Percentiles rank a stretch among this genome's conserved stretches.
phyloP scores from a whole-genome alignment of 495 filamentous ascomycete species.

The Staphylotrichum longicolle region DNA sequence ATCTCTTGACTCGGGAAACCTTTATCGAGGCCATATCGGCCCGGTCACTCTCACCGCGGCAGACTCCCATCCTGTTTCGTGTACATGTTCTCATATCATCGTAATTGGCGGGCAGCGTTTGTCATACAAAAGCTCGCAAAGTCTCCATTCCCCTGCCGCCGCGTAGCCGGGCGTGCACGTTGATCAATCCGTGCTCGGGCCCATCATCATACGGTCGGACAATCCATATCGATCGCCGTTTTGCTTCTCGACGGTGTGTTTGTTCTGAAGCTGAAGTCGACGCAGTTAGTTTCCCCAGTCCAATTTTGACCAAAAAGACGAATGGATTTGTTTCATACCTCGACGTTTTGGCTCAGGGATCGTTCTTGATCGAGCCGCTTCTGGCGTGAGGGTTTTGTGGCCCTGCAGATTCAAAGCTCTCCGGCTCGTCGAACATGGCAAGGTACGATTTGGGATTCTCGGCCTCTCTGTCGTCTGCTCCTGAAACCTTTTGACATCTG shows the following conservation, averaged over 20 bases:
- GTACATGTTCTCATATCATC: not conserved
- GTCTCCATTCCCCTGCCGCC: conserved; percentile 13
- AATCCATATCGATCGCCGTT: conserved; percentile 32
- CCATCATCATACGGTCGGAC: conserved; percentile 30
- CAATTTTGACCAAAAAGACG: too few relatives aligned
- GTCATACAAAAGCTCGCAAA: conserved; percentile 20
- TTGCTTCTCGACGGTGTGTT: not conserved
- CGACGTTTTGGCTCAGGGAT: not conserved
- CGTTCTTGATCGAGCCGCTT: not conserved
- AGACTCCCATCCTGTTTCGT: not conserved
- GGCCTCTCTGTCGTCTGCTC: not conserved
- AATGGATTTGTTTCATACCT: too few relatives aligned
- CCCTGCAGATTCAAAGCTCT: not conserved
- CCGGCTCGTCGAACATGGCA: conserved; percentile 30
- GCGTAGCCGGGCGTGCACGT: conserved; percentile 27
- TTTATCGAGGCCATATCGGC: too few relatives aligned
- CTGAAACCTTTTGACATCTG: conserved; percentile 17
- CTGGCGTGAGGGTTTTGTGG: not conserved
- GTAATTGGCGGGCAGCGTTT: not conserved
- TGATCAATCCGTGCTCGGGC: conserved; percentile 22
- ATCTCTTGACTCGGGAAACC: too few relatives aligned
- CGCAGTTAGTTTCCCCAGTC: not conserved
- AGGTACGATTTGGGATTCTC: conserved; percentile 35
- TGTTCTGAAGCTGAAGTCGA: not conserved
- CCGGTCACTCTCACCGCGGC: too few relatives aligned